Percentiles rank a stretch among this genome's conserved stretches.
Conservation (phyloP, 257 asterid genomes). For the Nyctanthes arbortristis region DNA sequence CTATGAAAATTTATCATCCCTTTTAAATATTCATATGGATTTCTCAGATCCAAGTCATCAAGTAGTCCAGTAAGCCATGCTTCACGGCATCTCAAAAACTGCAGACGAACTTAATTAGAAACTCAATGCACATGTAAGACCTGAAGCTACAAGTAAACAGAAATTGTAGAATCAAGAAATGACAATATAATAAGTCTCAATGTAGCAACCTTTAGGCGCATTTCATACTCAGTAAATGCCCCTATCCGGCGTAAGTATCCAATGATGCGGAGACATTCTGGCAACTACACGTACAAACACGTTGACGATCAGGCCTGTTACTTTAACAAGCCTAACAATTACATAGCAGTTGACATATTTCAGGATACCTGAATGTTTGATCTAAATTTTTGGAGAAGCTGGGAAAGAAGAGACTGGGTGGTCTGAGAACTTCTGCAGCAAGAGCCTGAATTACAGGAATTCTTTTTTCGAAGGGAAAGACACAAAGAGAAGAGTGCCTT, state of each 20-base stretch:
- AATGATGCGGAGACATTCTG: conserved; percentile 95
- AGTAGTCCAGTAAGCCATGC: conserved; percentile 94
- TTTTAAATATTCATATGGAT: conserved; percentile 92
- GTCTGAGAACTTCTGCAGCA: conserved; percentile 86
- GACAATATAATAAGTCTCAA: background rate
- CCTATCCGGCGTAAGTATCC: conserved; percentile 98
- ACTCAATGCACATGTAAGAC: background rate
- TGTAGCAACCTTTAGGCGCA: conserved; percentile 84
- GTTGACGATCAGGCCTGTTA: conserved; percentile 14
- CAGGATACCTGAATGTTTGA: conserved; percentile 84
- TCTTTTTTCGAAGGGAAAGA: conserved; percentile 47
- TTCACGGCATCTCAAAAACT: conserved; percentile 96
- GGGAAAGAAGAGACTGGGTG: conserved; percentile 94
- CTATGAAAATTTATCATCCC: conserved; percentile 92
- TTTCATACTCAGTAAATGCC: conserved; percentile 89
- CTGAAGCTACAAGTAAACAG: conserved; percentile 12
- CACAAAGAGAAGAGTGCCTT: conserved; percentile 23
- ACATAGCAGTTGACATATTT: conserved; percentile 12
- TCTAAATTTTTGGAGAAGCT: conserved; percentile 93
- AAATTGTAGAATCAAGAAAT: conserved; percentile 11
- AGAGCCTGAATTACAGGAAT: conserved; percentile 96
- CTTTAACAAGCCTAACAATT: conserved; percentile 11
- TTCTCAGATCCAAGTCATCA: conserved; percentile 93
- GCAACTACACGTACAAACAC: conserved; percentile 55
- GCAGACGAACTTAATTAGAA: conserved; percentile 39